Base-by-base conservation (phyloP, 1,284 basidiomycete species). In the Pseudozyma thailandica region DNA sequence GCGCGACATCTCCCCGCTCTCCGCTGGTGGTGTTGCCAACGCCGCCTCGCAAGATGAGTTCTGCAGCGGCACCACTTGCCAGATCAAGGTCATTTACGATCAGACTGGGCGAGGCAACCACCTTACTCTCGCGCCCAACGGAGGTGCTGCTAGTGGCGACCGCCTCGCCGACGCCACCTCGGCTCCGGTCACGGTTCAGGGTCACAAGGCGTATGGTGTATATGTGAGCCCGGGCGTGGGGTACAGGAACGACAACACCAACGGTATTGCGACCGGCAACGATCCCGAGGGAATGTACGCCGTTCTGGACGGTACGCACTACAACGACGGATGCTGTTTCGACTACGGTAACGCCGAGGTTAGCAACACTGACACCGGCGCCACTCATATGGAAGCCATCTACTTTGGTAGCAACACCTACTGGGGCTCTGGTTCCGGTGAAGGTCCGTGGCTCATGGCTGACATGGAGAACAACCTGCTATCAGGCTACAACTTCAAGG, bases 341-440 rank as follows among this genome's bases (percentile, higher is more conserved):
- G 62, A 65, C 31, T 65, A 65, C 46, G 62, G 62, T 4, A 65
- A 65, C n/a, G 62, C 50, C 6, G 62, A 65, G 39, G 49, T 46
- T 7, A 47, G 16, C 47, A 54, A 65, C 26, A 31, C 28, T 16
- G 62, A 65, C 30, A 58, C 38, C 4, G 62, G 62, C 9, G 31
- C 35, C 1, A 26, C n/a, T 0, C 38, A 48, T 15, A 65, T 65
- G 62, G 62, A 65, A 28, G 62, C 62, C 8, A 47, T 65, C 50
- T 65, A 65, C 62, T 65, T 65, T 33, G 62, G 62, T 2, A 21
- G 13, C 47, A 53, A 38, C 46, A 54, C 38, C 20, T 58, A 38
- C 38, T 65, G 62, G 62, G 54, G 55, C 3, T 50, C 41, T 6
- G 62, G 62, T 12, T 25, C 46, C 1, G 62, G 62, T 6, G n/a